Evolutionary conservation across 148 eudicot genomes (phyloP), one percentile per base, ranked within the genome.

Genomic region (Rhododendron ovatum): DNA sequence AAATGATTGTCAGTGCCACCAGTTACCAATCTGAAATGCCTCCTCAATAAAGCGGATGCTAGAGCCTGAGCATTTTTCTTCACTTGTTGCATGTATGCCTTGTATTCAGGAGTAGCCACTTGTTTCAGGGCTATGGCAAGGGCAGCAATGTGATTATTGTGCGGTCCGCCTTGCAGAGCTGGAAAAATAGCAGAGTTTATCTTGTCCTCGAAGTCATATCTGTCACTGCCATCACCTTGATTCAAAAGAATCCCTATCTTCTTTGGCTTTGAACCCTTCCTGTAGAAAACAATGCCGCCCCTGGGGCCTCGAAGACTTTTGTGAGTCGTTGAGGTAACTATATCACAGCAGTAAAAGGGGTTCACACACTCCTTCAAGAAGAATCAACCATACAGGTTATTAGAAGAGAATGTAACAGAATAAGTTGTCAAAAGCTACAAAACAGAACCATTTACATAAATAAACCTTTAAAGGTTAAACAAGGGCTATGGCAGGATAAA

Each of bases 1-100:
- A 97, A 35, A 95, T 97, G 99, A 85, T 93, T 97, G 91, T 97
- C 99, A 4, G 98, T 95, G 89, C 99, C 99, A n/a, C 98, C 99
- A n/a, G 99, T 95, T 18, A 97, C 91, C 87, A 97, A 87, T 89
- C 86, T 93, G 88, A 95, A 95, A 81, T 92, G 91, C 90, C 93
- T 94, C 86, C 90, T 92, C 82, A 89, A 55, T 61, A 97, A 91
- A 78, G 96, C 93, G 24, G 92, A 82, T 43, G 98, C 98, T 76
- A 97, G 83, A 37, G 95, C 94, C 82, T 93, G 94, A 67, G 99
- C 96, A 91, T 96, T 96, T 89, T 84, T 94, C 93, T 92, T 97
- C 63, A 97, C 99, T 87, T 97, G 99, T 76, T 95, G 95, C 98
- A 94, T 94, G 86, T 95, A 95, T 51, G 92, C 89, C 88, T 91